Base-by-base conservation (phyloP, 139 green algal genomes). In the Coccomyxa sp. region DNA sequence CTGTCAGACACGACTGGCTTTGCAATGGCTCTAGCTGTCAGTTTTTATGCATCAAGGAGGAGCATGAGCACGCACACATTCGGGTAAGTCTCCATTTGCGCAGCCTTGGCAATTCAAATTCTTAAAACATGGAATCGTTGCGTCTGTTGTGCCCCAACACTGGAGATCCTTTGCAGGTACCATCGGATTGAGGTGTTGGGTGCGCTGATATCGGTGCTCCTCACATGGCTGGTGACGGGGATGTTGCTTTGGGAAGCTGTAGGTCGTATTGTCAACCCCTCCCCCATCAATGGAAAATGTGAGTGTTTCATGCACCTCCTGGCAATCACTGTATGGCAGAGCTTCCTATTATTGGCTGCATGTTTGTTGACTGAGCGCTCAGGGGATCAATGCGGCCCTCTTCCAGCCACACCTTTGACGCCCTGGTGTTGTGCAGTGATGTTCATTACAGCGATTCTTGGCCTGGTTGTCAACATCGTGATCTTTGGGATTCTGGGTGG, bases 121-220 rank as follows among this genome's bases (percentile, higher is more conserved):
- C 28, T 77, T 31, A 18, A 77, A 18, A 45, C 27, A 31, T n/a
- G 25, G 1, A 25, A 51, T 38, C 71, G 14, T 38, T 18, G 71
- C 1, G 12, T 77, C 27, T 51, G 12, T 45, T 3, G 12, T 15
- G 17, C n/a, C 13, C 71, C 71, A 77, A 38, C 45, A n/a, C 27
- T 51, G 3, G 38, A 51, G 38, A 7, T 51, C 71, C 27, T 17
- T 23, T 98, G 92, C 80, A 95, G 95, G n/a, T 98, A 97, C 86
- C 94, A 98, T 86, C 88, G 96, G 0, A 90, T 96, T 18, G 96
- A 98, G 87, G 94, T 98, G 79, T 87, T 98, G 63, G 96, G 94
- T 11, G 96, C 96, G 23, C 89, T 98, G 38, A 86, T 92, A 0
- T 97, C 93, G 0, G 90, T 98, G 25, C 88, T 98, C 27, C 91